These are phyloP conservation scores for Neopestalotiopsis sp. DNA, from an alignment of 2,329 filamentous ascomycete species.

Conservation along the genomic window DNA sequence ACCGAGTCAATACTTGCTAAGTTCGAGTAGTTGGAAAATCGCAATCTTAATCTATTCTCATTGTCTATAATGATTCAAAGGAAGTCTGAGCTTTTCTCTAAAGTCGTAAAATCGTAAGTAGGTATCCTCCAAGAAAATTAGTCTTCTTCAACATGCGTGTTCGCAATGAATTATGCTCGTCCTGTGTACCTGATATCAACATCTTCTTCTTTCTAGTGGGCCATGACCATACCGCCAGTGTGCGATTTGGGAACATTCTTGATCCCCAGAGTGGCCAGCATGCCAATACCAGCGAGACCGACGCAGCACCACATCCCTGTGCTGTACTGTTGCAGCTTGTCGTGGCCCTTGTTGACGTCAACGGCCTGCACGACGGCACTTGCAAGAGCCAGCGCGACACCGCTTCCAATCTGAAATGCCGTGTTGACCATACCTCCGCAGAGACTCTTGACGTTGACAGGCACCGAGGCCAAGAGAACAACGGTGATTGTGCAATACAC, in stretches of 20 bases:
- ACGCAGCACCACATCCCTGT: constrained; percentile 47
- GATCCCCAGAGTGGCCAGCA: constrained; percentile 32
- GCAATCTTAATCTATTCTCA: too few relatives aligned
- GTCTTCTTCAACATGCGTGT: background rate
- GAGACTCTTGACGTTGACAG: constrained; percentile 43
- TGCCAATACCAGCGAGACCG: constrained; percentile 41
- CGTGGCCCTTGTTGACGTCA: constrained; percentile 41
- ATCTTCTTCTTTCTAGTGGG: background rate
- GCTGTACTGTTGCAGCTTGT: constrained; percentile 38
- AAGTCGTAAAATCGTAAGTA: background rate
- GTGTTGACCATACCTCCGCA: constrained; percentile 16
- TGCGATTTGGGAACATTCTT: constrained; percentile 20
- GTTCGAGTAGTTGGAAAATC: too few relatives aligned
- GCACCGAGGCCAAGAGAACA: constrained; percentile 43
- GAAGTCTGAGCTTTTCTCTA: too few relatives aligned
- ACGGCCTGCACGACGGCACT: constrained; percentile 38
- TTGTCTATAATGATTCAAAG: too few relatives aligned
- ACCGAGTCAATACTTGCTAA: too few relatives aligned
- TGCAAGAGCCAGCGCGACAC: constrained; percentile 10
- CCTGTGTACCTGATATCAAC: background rate
- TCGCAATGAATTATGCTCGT: background rate
- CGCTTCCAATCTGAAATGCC: constrained; percentile 13
- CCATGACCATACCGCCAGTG: constrained; percentile 2
- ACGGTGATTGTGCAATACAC: constrained; percentile 48
- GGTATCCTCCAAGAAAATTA: background rate